Conservation (phyloP, 495 filamentous ascomycete species). For the Neurospora sp. region DNA sequence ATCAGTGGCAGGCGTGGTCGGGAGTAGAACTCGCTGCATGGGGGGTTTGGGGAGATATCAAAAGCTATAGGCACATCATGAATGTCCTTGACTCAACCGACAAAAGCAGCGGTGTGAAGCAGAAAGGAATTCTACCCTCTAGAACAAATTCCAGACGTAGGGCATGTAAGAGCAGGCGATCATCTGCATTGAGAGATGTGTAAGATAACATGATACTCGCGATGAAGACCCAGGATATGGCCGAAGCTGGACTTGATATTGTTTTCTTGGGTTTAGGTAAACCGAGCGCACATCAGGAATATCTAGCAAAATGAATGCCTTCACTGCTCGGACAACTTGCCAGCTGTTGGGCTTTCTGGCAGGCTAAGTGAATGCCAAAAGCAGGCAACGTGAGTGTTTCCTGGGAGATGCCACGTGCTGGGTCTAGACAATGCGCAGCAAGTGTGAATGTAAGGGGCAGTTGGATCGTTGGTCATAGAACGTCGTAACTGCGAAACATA, state of each 20-base stretch:
- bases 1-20: too few species aligned
- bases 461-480: neutral
- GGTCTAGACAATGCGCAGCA: neutral
- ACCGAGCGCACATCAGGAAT: neutral
- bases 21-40: neutral
- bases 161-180: neutral
- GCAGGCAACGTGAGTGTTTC: neutral
- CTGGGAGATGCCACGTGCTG: neutral
- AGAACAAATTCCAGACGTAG: neutral
- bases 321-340: neutral
- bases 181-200: neutral
- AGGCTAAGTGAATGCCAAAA: neutral
- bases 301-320: neutral
- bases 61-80: neutral
- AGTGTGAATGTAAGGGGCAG: neutral
- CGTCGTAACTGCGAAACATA: neutral
- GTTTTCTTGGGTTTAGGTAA: neutral
- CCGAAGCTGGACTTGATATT: neutral
- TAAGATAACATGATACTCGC: neutral
- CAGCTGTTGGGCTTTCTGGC: neutral
- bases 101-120: neutral
- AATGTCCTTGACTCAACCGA: neutral
- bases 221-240: neutral
- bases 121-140: neutral
- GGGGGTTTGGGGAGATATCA: neutral